Percentiles rank a stretch among this genome's conserved stretches.
phyloP scores from a whole-genome alignment of 129 eudicot species.

The Dittrichia graveolens region DNA sequence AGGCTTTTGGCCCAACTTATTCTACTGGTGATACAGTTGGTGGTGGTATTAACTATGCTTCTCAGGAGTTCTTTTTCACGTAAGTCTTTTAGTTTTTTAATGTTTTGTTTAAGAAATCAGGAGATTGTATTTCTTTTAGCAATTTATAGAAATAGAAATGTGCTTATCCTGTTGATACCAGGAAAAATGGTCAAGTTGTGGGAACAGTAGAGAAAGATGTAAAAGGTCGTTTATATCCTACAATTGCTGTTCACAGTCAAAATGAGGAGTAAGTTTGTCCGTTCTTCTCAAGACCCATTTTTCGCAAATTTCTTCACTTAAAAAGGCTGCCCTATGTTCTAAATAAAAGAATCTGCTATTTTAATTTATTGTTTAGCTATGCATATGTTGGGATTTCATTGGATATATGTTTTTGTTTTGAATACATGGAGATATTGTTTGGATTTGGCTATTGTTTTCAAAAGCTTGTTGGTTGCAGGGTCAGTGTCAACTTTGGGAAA shows the following conservation, averaged over 20 bases:
- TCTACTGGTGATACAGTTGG: constrained; percentile 82
- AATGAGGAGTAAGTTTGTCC: constrained; percentile 79
- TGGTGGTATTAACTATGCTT: constrained; percentile 75
- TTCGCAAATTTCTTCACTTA: background rate
- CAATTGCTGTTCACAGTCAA: constrained; percentile 94
- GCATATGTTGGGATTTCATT: constrained; percentile 6
- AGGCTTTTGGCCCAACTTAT: constrained; percentile 68
- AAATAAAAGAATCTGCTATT: background rate
- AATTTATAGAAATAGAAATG: constrained; percentile 2
- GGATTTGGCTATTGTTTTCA: background rate
- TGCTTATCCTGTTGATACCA: constrained; percentile 35
- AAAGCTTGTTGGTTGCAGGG: constrained; percentile 51
- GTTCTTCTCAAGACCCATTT: constrained; percentile 10
- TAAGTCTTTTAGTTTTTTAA: constrained; percentile 40
- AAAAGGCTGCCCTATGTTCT: background rate
- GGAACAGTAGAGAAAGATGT: constrained; percentile 68
- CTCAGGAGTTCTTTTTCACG: constrained; percentile 85
- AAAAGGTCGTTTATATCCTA: constrained; percentile 77
- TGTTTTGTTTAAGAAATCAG: background rate
- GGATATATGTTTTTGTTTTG: constrained; percentile 11
- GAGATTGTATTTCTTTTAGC: constrained; percentile 3
- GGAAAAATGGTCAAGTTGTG: constrained; percentile 79
- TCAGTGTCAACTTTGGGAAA: constrained; percentile 85
- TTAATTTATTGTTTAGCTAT: constrained; percentile 5
- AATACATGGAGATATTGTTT: background rate